phyloP scores from a whole-genome alignment of 371 early-diverging fungal species.

The Funneliformis caledonium region DNA sequence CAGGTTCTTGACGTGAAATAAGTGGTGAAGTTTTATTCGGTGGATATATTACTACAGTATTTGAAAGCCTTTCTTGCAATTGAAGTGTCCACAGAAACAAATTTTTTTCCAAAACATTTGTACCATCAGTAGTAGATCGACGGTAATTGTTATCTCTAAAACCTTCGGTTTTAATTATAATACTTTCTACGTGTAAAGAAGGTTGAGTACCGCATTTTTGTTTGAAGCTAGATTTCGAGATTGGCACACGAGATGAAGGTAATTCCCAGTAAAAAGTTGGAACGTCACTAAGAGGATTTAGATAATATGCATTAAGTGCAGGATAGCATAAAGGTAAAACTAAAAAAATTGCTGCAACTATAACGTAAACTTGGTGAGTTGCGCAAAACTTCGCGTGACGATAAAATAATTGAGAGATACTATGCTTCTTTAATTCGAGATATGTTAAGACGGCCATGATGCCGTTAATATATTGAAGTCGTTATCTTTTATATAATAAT shows the following conservation, averaged over 20 bases:
- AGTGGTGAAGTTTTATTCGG: background rate
- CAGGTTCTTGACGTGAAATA: background rate
- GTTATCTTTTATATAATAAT: too few relatives aligned
- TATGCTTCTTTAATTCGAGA: background rate
- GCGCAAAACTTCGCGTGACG: conserved; percentile 36
- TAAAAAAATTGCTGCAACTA: conserved; percentile 8
- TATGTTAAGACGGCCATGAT: background rate
- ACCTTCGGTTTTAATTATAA: conserved; percentile 17
- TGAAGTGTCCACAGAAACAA: conserved; percentile 21
- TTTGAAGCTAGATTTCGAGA: background rate
- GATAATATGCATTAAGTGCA: conserved; percentile 31
- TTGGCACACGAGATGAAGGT: background rate
- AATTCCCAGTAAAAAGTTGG: conserved; percentile 24
- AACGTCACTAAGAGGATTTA: background rate
- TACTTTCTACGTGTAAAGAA: conserved; percentile 16
- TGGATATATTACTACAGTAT: conserved; percentile 1
- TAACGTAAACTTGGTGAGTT: conserved; percentile 32
- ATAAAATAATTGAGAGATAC: background rate
- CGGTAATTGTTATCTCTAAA: background rate
- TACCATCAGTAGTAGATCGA: background rate
- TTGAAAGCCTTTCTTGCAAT: conserved; percentile 10
- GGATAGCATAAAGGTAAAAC: conserved; percentile 38
- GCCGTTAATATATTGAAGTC: background rate
- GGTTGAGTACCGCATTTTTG: conserved; percentile 29
- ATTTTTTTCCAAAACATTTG: conserved; percentile 19